Conservation (phyloP, 2,329 filamentous ascomycete species). For the Neospermospora avenae region DNA sequence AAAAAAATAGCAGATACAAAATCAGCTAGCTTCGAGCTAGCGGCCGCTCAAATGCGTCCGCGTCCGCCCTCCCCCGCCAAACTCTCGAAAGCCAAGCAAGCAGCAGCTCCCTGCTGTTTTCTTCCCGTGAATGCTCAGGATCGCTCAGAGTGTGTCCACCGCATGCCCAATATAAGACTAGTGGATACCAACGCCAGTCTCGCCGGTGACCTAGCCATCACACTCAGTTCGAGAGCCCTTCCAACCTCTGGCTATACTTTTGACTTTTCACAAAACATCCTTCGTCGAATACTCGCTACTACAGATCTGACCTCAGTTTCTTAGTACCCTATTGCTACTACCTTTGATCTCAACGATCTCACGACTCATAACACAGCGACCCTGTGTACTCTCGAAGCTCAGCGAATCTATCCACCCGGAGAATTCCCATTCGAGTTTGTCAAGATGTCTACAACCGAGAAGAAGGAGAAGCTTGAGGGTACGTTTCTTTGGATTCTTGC, state of each 20-base stretch:
- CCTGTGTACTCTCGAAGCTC: background rate
- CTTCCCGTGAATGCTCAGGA: background rate
- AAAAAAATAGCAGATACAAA: too few species aligned
- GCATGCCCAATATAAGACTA: background rate
- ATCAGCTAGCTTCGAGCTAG: too few species aligned
- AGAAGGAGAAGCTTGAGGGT: constrained; percentile 36
- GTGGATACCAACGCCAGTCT: background rate
- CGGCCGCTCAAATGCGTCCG: background rate
- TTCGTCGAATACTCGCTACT: background rate
- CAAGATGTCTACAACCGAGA: constrained; percentile 30
- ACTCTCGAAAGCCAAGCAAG: background rate
- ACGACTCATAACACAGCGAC: background rate
- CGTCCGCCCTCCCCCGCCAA: too few species aligned
- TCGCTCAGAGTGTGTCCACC: background rate
- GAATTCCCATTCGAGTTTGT: background rate
- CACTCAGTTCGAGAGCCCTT: background rate
- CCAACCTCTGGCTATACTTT: too few species aligned
- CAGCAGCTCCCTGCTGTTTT: background rate
- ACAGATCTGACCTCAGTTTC: background rate
- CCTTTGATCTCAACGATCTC: background rate
- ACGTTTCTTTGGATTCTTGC: constrained; percentile 11
- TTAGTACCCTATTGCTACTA: background rate
- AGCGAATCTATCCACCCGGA: background rate
- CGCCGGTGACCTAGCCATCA: background rate
- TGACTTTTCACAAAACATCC: background rate